phyloP scores from a whole-genome alignment of 129 eudicot species.

The Pittosporum tobira region DNA sequence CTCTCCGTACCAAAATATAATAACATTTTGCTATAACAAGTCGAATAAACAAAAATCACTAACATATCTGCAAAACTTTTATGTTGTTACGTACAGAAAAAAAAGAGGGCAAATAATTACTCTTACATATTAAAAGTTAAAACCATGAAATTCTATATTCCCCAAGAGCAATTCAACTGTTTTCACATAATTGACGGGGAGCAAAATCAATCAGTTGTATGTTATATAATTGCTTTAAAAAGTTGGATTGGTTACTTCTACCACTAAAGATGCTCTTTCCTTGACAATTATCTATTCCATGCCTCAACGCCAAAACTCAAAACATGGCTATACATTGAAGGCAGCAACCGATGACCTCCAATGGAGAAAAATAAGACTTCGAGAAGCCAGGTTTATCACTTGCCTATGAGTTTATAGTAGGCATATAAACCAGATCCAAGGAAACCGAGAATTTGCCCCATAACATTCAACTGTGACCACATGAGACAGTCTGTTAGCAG shows the following conservation, averaged over 20 bases:
- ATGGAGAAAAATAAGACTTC: neutral
- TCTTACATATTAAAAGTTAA: no score
- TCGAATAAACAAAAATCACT: no score
- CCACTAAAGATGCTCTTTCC: neutral
- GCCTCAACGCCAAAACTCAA: neutral
- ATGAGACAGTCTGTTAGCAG: neutral
- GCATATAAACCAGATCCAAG: constrained; percentile 90
- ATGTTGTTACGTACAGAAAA: no score
- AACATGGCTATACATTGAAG: constrained; percentile 1
- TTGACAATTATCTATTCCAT: neutral
- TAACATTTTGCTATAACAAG: no score
- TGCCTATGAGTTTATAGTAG: constrained; percentile 66
- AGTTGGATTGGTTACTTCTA: neutral
- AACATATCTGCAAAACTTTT: no score
- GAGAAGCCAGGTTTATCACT: constrained; percentile 16
- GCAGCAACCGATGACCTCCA: constrained; percentile 1
- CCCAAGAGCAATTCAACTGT: no score
- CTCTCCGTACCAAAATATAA: no score
- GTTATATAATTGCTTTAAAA: neutral
- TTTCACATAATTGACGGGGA: no score
- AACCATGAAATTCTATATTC: no score
- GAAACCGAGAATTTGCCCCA: constrained; percentile 81
- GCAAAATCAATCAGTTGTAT: no score
- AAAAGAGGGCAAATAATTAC: no score
- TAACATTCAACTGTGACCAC: constrained; percentile 62